A percentile compares a stretch with the other conserved stretches of the same genome.
Evolutionary conservation across 352 stramenopile genomes (phyloP).

Genomic region (Globisporangium nagaii): DNA sequence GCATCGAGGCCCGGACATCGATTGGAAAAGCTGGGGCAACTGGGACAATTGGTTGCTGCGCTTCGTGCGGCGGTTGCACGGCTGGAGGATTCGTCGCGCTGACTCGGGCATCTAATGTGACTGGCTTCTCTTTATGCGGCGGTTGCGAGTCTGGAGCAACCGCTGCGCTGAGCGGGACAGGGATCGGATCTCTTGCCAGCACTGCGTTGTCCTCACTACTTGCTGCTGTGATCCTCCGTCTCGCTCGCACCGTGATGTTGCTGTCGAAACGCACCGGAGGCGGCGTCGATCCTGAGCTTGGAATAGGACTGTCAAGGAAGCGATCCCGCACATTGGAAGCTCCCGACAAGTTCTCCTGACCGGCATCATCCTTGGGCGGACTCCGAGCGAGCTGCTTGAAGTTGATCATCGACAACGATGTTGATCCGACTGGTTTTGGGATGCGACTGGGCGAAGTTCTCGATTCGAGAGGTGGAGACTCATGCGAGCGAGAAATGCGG

Average conservation of each 20-base stretch:
- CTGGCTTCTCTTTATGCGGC: background rate
- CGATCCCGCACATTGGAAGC: background rate
- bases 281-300: conserved; percentile 4
- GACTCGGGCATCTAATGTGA: background rate
- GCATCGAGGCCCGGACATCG: too few relatives aligned
- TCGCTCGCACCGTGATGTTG: conserved; percentile 9
- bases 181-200: background rate
- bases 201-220: background rate
- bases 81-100: background rate
- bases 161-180: background rate
- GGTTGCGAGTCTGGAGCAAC: background rate
- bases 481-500: conserved; percentile 5
- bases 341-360: background rate
- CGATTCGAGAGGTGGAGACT: conserved; percentile 1
- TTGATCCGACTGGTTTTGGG: background rate
- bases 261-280: conserved; percentile 1
- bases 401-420: background rate
- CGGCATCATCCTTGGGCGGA: background rate
- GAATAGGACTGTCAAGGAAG: conserved; percentile 10
- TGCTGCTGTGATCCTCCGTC: background rate
- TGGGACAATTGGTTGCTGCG: background rate
- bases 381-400: background rate
- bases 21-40: too few relatives aligned
- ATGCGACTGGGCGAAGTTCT: conserved; percentile 2
- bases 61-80: background rate